Base-by-base conservation (phyloP, 441 rosid genomes). In the Adansonia madagascariensis region DNA sequence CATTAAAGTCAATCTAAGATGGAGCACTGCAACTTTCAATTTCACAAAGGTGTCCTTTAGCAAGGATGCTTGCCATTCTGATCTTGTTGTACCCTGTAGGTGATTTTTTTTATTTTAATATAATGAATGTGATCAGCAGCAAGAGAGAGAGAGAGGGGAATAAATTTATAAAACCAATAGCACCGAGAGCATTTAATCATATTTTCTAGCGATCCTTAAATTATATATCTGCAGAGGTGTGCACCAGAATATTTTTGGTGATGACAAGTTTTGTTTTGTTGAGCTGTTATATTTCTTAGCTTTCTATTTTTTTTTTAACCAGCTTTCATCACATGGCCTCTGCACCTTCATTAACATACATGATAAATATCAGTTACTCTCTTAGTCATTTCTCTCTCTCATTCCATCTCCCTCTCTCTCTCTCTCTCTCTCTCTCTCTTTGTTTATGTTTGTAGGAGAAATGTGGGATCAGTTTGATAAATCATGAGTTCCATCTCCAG, bases 391-490 rank as follows among this genome's bases (percentile, higher is more conserved):
- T 71, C 27, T 78, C 65, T 75, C 55, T 39, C 44, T 77, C 44
- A 59, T 41, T 76, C 75, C 75, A 24, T 57, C 71, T 56, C 65
- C 24, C 57, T 80, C 73, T 62, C 14, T 60, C 47, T 75, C 71
- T 79, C 39, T 52, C 60, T 79, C 70, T 53, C 17, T 71, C 27
- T 78, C 65, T 75, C 55, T 39, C 44, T 77, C 44, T 41, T 62
- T 62, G 10, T 62, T 9, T 44, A 6, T 59, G 20, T 24, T 31
- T 62, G 7, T 43, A 8, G 67, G 39, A 77, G 82, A 78, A 68
- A 89, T 90, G 91, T 84, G 77, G 85, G 86, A 73, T 77, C 85
- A 50, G 43, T 77, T 46, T 78, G 52, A 59, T 78, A 83, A 85
- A 82, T 84, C 80, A 88, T 89, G 92, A 86, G 63, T 73, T 67